Evolutionary conservation across 176 grass and related monocot genomes (phyloP), one percentile per base, ranked within the genome.

Genomic region (Carex myosuroides): DNA sequence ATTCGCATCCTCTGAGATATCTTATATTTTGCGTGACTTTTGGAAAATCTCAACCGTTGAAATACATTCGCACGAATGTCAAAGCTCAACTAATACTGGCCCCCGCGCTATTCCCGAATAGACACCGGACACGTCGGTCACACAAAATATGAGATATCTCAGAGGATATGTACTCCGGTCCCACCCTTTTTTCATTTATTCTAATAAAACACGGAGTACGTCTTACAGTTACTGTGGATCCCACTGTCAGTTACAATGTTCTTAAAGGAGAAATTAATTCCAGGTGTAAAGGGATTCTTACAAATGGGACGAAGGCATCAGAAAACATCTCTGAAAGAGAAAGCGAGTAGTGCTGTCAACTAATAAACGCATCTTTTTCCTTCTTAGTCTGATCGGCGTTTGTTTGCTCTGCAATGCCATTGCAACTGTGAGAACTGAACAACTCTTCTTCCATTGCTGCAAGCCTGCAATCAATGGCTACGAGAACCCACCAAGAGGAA

Each of bases 351-450:
- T 44, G 68, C 68, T 71, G 30, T 32, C 29, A 79, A 79, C 75
- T 79, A 79, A 81, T 81, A 81, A 81, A 81, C 56, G 54, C 78
- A 81, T 37, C 32, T 58, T 81, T 76, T 66, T 80, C 50, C 56
- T 60, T 80, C 76, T 54, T 58, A 33, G 33, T 69, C 13, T 62
- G 26, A 60, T 59, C 53, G 48, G 32, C 53, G 53, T 80, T 61
- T 56, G 37, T 39, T 39, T 6, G 37, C 37, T 39, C 26, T 61
- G 20, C 56, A 81, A 81, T 81, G 78, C 56, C 30, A 62, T 81
- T 81, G 56, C 78, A 61, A 39, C 33, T 56, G 33, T 55, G n/a
- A 60, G 33, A 42, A 41, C 65, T 39, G 37, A 39, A 39, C 37
- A 1, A 39, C 0, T 39, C 37, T 6, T 39, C 37, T 39, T 39